Evolutionary conservation across 2,329 filamentous ascomycete genomes (phyloP), one percentile per base, ranked within the genome.

Genomic region (Coleophoma eucalyptorum): DNA sequence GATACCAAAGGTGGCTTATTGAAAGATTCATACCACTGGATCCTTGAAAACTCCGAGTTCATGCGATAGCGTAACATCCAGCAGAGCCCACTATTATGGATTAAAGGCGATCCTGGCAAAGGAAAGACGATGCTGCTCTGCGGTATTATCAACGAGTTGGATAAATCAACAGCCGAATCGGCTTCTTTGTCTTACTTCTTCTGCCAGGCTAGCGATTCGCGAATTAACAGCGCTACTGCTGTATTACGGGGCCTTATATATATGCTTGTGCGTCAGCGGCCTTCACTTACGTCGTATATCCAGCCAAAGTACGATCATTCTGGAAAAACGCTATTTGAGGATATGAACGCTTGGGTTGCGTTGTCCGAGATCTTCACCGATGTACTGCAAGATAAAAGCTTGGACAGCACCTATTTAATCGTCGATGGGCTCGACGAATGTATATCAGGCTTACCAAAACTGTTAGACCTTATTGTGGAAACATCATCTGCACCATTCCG

Each of bases 391-490:
- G 69, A 76, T 41, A 49, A 53, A 3, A 58, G 13, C 6, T 48
- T 70, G 3, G 15, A 58, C 1, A 53, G 12, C 0, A 63, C 61
- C 0, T 65, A 65, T 53, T 48, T 79, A 4, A 52, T 77, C 12
- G 58, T 79, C 42, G 73, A 78, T 58, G 74, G 72, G 1, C 69
- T 78, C 1, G 73, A 79, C 50, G 73, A 78, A 56, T 76, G 72
- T 53, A 51, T 43, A 15, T 40, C 35, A 10, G 65, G 57, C 35
- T 52, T 58, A 18, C 5, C 43, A 0, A 43, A 63, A 35, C 68
- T 77, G 3, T 58, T 77, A 11, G 43, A 66, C 0, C 53, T 73
- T 12, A 65, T 75, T 44, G 48, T 58, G 15, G 46, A 61, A 26
- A 54, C 45, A 0, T 62, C 56, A 13, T 49, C 51, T 1, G 16